These are phyloP conservation scores for Sporobolomyces pararoseus DNA, from an alignment of 768 basidiomycete species.

Conservation along the genomic window DNA sequence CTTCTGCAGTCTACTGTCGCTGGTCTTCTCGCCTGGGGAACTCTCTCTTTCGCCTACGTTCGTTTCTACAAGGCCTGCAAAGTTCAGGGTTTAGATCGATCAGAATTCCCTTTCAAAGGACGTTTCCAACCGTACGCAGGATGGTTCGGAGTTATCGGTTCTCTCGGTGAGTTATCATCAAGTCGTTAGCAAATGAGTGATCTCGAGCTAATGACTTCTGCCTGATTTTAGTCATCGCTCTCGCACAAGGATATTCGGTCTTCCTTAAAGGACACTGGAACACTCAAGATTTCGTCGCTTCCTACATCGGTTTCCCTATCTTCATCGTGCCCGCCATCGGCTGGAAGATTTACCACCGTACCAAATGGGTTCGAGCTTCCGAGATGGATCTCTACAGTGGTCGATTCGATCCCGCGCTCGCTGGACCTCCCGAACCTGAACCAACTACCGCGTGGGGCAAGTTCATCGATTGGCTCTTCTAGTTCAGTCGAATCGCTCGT, in stretches of 20 bases:
- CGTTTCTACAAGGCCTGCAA: constrained; percentile 47
- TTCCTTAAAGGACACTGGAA: constrained; percentile 51
- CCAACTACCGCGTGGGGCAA: constrained; percentile 28
- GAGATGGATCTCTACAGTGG: constrained; percentile 34
- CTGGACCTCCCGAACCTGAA: constrained; percentile 1
- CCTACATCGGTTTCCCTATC: constrained; percentile 50
- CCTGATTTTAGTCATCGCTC: constrained; percentile 22
- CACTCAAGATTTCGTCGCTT: constrained; percentile 48
- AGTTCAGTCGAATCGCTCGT: background rate
- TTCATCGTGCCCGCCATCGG: constrained; percentile 48
- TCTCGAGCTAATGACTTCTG: too few species aligned
- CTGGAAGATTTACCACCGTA: constrained; percentile 47
- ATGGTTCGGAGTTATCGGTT: constrained; percentile 48
- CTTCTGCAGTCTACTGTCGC: constrained; percentile 28
- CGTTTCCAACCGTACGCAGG: constrained; percentile 50
- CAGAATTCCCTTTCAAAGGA: constrained; percentile 49
- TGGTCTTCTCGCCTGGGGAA: constrained; percentile 32
- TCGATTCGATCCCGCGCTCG: constrained; percentile 22
- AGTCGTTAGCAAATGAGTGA: too few species aligned
- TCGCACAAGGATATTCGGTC: constrained; percentile 48
- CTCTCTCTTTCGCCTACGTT: constrained; percentile 33
- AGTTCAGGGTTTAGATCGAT: constrained; percentile 48
- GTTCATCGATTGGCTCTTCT: constrained; percentile 35
- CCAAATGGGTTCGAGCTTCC: constrained; percentile 15
- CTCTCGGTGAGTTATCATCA: constrained; percentile 41